Evolutionary conservation across 257 asterid species (phyloP), one percentile per base, ranked within the genome.

Genomic region (Nicotiana obtusifolia): DNA sequence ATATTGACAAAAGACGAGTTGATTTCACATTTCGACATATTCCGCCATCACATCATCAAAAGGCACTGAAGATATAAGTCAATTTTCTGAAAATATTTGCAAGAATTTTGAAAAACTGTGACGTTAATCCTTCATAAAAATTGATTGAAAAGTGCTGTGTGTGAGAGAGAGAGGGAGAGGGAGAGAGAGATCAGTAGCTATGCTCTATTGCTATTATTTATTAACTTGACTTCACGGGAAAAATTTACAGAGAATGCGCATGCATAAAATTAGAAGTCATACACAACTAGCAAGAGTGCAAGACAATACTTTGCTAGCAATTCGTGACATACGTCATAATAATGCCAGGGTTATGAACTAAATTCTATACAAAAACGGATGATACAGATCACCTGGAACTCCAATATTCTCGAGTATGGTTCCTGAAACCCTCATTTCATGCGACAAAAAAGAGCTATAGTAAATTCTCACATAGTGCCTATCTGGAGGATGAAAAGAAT

Each of bases 401-500:
- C 78, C 37, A 71, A 44, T 19, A 44, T 44, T 71, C 44, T 13
- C 37, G 37, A 22, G 15, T 44, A 20, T 69, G 62, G 26, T 78
- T 59, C 82, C 75, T 59, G 26, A 64, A 53, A 37, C 66, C 26
- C 52, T 33, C 62, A 80, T 41, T 20, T 10, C 7, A 65, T 22
- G 10, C 37, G 30, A 47, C 26, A 65, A 28, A 52, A 80, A 64
- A 53, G 77, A 22, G 41, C 22, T 28, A 78, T 20, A 5, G 82
- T 22, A 41, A 64, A 69, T 69, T 80, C 54, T 80, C 83, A 28
- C 19, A 64, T 47, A 10, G 24, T 64, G 8, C 82, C 82, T 16
- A 30, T 64, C 76, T 80, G 77, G 28, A 47, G 14, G 62, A 30
- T 30, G 61, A 80, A 80, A 49, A 64, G 65, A 49, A 65, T 47